Base-by-base conservation (phyloP, 164 flowering plant species). In the Liquidambar formosana region DNA sequence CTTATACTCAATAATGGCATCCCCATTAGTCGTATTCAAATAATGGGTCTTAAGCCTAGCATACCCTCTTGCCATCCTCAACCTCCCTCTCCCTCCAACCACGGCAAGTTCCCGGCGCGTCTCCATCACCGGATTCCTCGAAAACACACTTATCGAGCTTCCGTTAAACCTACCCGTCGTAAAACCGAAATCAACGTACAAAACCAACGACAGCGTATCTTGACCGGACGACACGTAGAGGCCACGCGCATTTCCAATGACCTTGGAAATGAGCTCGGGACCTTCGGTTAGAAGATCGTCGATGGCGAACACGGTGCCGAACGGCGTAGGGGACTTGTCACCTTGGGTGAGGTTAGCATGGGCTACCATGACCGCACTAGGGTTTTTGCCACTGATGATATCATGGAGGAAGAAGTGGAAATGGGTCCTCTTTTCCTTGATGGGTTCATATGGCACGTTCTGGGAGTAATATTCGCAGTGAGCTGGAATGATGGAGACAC, bases 61-160 rank as follows among this genome's bases (percentile, higher is more conserved):
- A 46, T 11, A 46, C 16, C 49, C 49, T 10, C 41, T 33, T 33
- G 41, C 41, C 41, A 33, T 33, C 41, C 41, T 33, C 2, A 33
- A 33, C 41, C 41, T 33, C 41, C 41, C 41, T 33, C 41, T 33
- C 6, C 41, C 41, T 33, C 41, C 41, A 33, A 33, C 41, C 41
- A 33, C 41, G 41, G 41, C 41, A 33, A 33, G 41, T 33, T 33
- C 41, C 41, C 41, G 41, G 41, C 10, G 49, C 18, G 49, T 11
- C 49, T 46, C 49, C 4, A 13, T 22, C 28, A 57, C 41, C 22
- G 61, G 61, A 22, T 25, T 25, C 41, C 43, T 57, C 41, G 33
- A 13, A 57, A 57, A 57, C 33, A 57, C n/a, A 22, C 61, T 57
- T 25, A 57, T 57, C 10, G 61, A 26, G 41, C 61, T 57, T 11